Conservation (phyloP, 2,329 filamentous ascomycete species). For the Aspergillus quadrilineatus region DNA sequence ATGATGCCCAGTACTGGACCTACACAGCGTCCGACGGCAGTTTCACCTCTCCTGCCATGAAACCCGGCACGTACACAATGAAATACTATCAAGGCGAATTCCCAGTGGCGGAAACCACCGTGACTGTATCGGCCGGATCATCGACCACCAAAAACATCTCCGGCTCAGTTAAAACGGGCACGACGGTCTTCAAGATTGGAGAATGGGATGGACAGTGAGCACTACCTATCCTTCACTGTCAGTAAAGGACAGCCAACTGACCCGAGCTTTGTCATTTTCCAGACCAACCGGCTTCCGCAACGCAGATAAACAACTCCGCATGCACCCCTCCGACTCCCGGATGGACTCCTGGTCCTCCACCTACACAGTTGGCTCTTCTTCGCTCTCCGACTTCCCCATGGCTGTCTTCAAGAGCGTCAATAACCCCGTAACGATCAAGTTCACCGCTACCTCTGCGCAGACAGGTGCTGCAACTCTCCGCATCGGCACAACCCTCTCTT, state of each 20-base stretch:
- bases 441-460: constrained; percentile 54
- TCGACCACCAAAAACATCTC: constrained; percentile 54
- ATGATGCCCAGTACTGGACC: constrained; percentile 64
- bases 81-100: constrained; percentile 62
- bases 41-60: constrained; percentile 66
- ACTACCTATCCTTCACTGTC: constrained; percentile 15
- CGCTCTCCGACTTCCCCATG: constrained; percentile 61
- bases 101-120: constrained; percentile 52
- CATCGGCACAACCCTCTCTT: constrained; percentile 64
- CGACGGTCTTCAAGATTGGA: constrained; percentile 63
- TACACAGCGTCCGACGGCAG: constrained; percentile 55
- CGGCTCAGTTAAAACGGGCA: constrained; percentile 49
- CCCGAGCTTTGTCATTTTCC: not conserved
- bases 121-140: constrained; percentile 52
- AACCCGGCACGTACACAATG: constrained; percentile 68
- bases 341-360: constrained; percentile 63
- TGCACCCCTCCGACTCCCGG: constrained; percentile 66
- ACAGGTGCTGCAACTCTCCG: constrained; percentile 58
- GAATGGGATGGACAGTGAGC: constrained; percentile 60
- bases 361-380: constrained; percentile 60
- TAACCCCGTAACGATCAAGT: constrained; percentile 60
- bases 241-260: not conserved
- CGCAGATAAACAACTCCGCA: constrained; percentile 64
- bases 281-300: constrained; percentile 63
- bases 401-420: constrained; percentile 63